These are phyloP conservation scores for Limtongozyma cylindracea DNA, from an alignment of 805 yeast genomes.

Conservation along the genomic window DNA sequence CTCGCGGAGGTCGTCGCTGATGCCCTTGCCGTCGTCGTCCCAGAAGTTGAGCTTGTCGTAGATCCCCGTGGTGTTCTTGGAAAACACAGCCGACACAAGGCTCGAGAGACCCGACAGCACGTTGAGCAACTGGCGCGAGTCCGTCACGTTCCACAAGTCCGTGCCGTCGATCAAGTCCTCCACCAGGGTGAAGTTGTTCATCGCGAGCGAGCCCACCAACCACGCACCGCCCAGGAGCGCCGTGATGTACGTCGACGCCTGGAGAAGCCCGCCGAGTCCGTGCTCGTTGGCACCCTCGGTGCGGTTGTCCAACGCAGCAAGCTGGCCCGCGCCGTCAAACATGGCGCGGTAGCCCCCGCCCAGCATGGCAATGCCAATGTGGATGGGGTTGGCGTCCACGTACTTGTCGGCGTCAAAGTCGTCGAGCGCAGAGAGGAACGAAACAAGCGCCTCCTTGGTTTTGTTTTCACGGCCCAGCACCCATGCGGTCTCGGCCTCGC, in stretches of 20 bases:
- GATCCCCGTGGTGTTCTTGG: no score
- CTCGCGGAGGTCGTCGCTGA: slow-evolving; percentile 7
- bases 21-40: no score
- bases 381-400: slow-evolving; percentile 8
- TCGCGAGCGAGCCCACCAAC: slow-evolving; percentile 16
- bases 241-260: slow-evolving; percentile 2
- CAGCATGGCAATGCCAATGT: slow-evolving; percentile 33
- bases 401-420: slow-evolving; percentile 20
- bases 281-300: slow-evolving; percentile 1
- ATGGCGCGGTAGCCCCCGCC: slow-evolving; percentile 90
- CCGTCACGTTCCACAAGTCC: slow-evolving; percentile 11
- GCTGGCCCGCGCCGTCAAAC: slow-evolving; percentile 14
- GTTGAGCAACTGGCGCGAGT: slow-evolving; percentile 1
- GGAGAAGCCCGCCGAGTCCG: slow-evolving; percentile 3
- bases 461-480: slow-evolving; percentile 8
- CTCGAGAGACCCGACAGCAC: no score
- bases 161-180: slow-evolving; percentile 7
- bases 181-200: slow-evolving; percentile 31
- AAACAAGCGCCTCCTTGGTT: slow-evolving; percentile 17
- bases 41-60: slow-evolving; percentile 7
- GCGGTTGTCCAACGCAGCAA: slow-evolving; percentile 4
- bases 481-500: slow-evolving; percentile 6
- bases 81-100: no score
- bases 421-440: slow-evolving; percentile 19
- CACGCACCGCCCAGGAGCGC: slow-evolving; percentile 4